phyloP scores from a whole-genome alignment of 2,329 filamentous ascomycete genomes.

The Penicillium sp. region DNA sequence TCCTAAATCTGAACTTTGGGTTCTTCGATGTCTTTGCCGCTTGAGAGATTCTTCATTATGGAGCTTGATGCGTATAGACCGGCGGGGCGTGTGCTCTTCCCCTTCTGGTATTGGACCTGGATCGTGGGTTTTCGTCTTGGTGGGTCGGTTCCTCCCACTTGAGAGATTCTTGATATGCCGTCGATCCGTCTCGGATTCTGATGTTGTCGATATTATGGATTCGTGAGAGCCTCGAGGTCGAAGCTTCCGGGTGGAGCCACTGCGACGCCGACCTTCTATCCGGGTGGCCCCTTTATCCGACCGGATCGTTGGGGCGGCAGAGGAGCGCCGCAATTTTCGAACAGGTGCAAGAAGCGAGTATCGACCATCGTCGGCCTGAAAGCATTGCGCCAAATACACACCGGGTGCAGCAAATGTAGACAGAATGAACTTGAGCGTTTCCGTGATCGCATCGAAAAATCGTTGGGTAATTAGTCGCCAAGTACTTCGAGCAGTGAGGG shows the following conservation, averaged over 20 bases:
- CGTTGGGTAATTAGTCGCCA: constrained; percentile 61
- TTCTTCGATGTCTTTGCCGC: constrained; percentile 56
- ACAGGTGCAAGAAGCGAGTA: constrained; percentile 78
- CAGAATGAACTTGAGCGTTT: constrained; percentile 74
- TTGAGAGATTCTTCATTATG: constrained; percentile 74
- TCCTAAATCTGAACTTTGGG: constrained; percentile 32
- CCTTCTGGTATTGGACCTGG: constrained; percentile 45
- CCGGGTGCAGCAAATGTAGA: constrained; percentile 76
- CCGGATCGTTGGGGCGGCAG: constrained; percentile 19
- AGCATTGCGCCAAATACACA: constrained; percentile 75
- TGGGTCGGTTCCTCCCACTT: constrained; percentile 25
- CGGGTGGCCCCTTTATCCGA: constrained; percentile 24
- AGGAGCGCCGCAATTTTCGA: constrained; percentile 54
- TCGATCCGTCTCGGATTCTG: constrained; percentile 55
- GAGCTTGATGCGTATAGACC: constrained; percentile 88
- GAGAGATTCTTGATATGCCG: constrained; percentile 21
- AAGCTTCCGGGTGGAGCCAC: constrained; percentile 31
- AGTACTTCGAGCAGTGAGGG: constrained; percentile 37
- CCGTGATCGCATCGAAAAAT: constrained; percentile 69
- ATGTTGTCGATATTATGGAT: constrained; percentile 51
- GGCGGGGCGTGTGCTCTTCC: constrained; percentile 57
- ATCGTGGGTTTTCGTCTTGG: constrained; percentile 28
- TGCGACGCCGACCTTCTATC: constrained; percentile 29
- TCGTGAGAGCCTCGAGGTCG: constrained; percentile 36
- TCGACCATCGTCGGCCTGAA: constrained; percentile 75